These are phyloP conservation scores for Biscutella auriculata DNA, from an alignment of 441 rosid species.

Conservation along the genomic window DNA sequence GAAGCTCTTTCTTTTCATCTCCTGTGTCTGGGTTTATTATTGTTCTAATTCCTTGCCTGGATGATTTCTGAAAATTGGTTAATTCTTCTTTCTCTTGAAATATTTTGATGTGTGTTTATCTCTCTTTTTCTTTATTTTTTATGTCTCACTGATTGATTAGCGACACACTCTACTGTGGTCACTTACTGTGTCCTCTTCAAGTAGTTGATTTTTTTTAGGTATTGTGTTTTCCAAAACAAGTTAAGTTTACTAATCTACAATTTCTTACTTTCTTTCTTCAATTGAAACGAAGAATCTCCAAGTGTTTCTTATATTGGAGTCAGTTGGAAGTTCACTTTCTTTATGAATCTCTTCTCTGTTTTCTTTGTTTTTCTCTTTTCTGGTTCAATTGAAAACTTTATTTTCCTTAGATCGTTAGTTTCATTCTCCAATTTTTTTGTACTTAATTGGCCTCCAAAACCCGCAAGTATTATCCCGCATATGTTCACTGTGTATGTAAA, in stretches of 20 bases:
- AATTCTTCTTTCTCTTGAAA: not conserved
- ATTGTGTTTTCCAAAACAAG: not conserved
- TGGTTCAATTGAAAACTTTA: not conserved
- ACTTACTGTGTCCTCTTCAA: conserved; percentile 7
- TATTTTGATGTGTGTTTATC: not conserved
- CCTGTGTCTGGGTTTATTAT: conserved; percentile 7
- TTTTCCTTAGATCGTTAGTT: too few relatives aligned
- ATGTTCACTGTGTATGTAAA: not conserved
- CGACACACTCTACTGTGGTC: conserved; percentile 3
- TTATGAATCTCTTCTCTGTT: not conserved
- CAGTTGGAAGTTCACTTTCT: not conserved
- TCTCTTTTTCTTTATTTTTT: not conserved
- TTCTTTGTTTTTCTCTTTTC: not conserved
- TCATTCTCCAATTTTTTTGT: not conserved
- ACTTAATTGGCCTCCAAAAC: not conserved
- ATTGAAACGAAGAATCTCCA: not conserved
- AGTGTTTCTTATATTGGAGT: conserved; percentile 5
- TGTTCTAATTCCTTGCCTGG: conserved; percentile 25
- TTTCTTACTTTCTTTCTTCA: too few relatives aligned
- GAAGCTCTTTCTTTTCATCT: not conserved
- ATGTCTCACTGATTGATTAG: conserved; percentile 14
- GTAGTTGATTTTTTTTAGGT: not conserved
- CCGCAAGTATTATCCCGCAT: not conserved
- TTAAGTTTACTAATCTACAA: conserved; percentile 14
- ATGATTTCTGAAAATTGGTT: conserved; percentile 13